Conservation (phyloP, 1,284 basidiomycete genomes). For the Moniliophthora roreri region DNA sequence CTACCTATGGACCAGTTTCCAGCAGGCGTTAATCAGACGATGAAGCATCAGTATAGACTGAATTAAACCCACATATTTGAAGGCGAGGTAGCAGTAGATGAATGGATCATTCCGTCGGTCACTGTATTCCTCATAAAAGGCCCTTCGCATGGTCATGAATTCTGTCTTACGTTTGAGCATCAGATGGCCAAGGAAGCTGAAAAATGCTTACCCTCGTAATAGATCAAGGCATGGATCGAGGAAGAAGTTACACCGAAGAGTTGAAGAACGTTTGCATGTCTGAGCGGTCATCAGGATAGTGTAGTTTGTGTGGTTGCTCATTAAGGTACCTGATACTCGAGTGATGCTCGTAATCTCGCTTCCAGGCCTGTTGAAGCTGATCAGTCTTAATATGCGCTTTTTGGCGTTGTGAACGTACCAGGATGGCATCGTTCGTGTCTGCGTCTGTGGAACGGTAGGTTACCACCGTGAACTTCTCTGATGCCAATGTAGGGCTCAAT, state of each 20-base stretch:
- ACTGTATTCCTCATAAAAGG: background rate
- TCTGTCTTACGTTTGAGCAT: background rate
- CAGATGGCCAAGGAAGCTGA: background rate
- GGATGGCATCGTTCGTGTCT: no score
- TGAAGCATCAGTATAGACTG: background rate
- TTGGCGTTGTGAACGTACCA: no score
- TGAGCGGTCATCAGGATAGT: background rate
- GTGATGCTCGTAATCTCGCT: background rate
- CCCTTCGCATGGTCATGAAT: background rate
- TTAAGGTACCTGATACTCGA: background rate
- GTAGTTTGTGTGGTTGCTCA: background rate
- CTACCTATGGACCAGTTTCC: no score
- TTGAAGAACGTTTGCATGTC: background rate
- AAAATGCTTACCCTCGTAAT: background rate
- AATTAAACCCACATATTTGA: conserved; percentile 1
- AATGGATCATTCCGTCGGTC: background rate
- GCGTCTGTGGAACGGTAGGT: no score
- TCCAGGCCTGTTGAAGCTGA: background rate
- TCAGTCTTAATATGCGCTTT: no score
- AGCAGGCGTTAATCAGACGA: background rate
- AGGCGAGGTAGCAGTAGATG: background rate
- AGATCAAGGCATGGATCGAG: background rate
- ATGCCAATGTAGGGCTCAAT: background rate
- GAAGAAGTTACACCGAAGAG: background rate
- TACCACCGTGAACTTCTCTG: background rate